Percentiles rank a stretch among this genome's conserved stretches.
These are phyloP conservation scores for Daldinia sp. DNA, from an alignment of 2,329 filamentous ascomycete species.

Conservation along the genomic window DNA sequence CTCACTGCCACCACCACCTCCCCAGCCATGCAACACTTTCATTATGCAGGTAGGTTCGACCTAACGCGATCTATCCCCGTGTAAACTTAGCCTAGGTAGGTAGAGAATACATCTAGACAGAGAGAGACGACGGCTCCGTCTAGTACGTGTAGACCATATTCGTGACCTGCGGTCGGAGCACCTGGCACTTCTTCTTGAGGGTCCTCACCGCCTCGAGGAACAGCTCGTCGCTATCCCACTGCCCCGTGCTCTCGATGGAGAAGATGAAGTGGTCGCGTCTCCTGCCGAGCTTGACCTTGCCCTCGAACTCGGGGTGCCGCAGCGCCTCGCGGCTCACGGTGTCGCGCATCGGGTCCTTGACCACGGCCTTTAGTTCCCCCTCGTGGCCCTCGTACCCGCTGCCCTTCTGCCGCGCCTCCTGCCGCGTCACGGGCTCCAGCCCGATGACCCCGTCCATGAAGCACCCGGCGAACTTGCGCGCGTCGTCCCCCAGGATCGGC, in stretches of 20 bases:
- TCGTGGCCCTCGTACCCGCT: constrained; percentile 79
- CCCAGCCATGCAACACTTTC: neutral
- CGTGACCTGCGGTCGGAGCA: constrained; percentile 76
- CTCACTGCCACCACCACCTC: neutral
- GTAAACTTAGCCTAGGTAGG: neutral
- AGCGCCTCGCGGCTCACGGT: constrained; percentile 94
- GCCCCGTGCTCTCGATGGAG: constrained; percentile 92
- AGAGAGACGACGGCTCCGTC: neutral
- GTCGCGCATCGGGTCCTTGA: constrained; percentile 89
- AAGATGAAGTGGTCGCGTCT: constrained; percentile 98
- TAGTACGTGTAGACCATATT: constrained; percentile 65
- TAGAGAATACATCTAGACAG: neutral
- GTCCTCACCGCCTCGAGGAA: constrained; percentile 91
- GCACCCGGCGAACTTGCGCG: constrained; percentile 88
- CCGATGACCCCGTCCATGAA: constrained; percentile 91
- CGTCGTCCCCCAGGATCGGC: constrained; percentile 88
- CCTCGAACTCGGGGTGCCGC: constrained; percentile 91
- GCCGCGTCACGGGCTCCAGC: constrained; percentile 76
- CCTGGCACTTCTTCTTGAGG: constrained; percentile 85
- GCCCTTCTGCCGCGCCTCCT: constrained; percentile 71
- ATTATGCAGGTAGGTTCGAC: constrained; percentile 7
- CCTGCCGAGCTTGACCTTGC: constrained; percentile 93
- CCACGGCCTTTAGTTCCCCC: constrained; percentile 88
- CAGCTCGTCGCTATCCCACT: constrained; percentile 92
- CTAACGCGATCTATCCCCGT: constrained; percentile 1